Base-by-base conservation (phyloP, 1,284 basidiomycete genomes). In the Tilletia horrida region DNA sequence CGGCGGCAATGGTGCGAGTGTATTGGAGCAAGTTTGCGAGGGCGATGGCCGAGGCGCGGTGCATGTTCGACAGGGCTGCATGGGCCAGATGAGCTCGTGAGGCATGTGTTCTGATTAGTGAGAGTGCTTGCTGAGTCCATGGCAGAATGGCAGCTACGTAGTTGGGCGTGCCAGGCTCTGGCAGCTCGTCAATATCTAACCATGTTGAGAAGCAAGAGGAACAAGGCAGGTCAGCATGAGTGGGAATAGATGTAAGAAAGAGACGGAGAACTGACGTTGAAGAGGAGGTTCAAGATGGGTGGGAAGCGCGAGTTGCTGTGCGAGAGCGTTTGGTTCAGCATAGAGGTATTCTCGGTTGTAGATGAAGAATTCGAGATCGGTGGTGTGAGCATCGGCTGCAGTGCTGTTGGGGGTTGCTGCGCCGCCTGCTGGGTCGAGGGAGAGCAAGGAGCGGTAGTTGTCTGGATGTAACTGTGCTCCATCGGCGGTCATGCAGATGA, bases 301-400 rank as follows among this genome's bases (percentile, higher is more conserved):
- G n/a, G 63, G 63, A 25, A 73, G 63, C 2, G 73, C 76, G 9
- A 81, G 69, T 63, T 78, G 74, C 13, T 71, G 66, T 3, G 75
- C 74, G 9, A 80, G 57, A 16, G 66, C 65, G 11, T 78, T 75
- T 3, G 74, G 70, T 18, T 81, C 77, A 13, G 74, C 72, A 35
- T 67, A 77, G 29, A 81, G 72, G 44, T 76, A 78, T 48, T 81
- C 76, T 27, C 79, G 74, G 59, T 81, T 78, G 71, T 73, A 81
- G 47, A 81, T 73, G 62, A 76, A 81, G 62, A 80, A 73, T 48
- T 78, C 75, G 65, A 66, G 45, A 18, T 48, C 0, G 43, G 25
- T 8, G 47, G 29, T 21, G 31, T 65, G 16, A 45, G 35, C 35
- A 40, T 52, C 1, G 67, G 59, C 43, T 45, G 63, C 13, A 62